Evolutionary conservation across 805 yeast genomes (phyloP).

Genomic region (Clavispora asparagi): DNA sequence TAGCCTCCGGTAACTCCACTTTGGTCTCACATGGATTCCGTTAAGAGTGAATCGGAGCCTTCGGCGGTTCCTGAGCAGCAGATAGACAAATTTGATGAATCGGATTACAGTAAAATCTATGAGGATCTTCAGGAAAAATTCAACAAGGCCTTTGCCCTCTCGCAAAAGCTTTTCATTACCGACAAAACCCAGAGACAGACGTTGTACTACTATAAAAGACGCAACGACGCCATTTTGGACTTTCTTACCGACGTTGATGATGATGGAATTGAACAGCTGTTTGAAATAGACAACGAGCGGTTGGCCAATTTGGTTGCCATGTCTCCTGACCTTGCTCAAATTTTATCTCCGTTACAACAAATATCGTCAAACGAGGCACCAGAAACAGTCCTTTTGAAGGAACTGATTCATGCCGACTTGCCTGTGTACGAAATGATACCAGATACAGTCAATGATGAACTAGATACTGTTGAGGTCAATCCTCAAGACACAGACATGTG

Average conservation of each 20-base stretch:
- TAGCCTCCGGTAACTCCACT: background rate
- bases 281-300: constrained; percentile 12
- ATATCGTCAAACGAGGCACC: constrained; percentile 7
- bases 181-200: constrained; percentile 34
- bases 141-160: constrained; percentile 16
- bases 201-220: constrained; percentile 27
- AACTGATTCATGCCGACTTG: constrained; percentile 21
- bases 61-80: background rate
- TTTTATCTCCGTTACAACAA: constrained; percentile 14
- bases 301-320: constrained; percentile 18
- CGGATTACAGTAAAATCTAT: constrained; percentile 23
- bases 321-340: constrained; percentile 17
- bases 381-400: constrained; percentile 10
- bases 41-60: background rate
- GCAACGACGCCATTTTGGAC: constrained; percentile 34
- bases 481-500: constrained; percentile 37
- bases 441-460: constrained; percentile 34
- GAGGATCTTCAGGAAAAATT: constrained; percentile 24
- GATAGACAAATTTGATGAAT: background rate
- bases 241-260: constrained; percentile 18
- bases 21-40: background rate
- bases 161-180: constrained; percentile 23
- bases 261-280: constrained; percentile 1
- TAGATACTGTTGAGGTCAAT: constrained; percentile 28
- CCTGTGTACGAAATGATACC: constrained; percentile 32